A percentile compares a stretch with the other conserved stretches of the same genome.
These are phyloP conservation scores for Coemansia guatemalensis DNA, from an alignment of 192 early-diverging fungal species.

Conservation along the genomic window DNA sequence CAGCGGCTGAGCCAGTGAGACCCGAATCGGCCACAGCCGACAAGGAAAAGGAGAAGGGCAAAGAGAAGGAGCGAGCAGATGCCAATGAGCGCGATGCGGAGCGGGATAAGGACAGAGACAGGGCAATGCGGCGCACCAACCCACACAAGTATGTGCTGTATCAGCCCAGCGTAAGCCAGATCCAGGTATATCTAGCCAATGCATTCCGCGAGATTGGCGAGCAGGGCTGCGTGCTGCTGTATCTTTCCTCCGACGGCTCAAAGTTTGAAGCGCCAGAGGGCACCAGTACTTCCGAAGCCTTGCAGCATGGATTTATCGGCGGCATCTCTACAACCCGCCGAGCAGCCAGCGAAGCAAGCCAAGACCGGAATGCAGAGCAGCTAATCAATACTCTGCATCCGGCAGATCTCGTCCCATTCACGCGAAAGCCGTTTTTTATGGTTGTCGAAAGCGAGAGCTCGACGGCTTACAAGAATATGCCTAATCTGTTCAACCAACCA, in stretches of 20 bases:
- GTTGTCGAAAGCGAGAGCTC: conserved; percentile 93
- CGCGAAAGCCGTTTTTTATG: conserved; percentile 91
- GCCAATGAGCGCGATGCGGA: conserved; percentile 8
- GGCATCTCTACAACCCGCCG: conserved; percentile 51
- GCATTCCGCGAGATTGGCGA: conserved; percentile 90
- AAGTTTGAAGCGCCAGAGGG: not conserved
- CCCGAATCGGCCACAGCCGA: not conserved
- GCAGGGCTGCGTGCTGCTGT: conserved; percentile 82
- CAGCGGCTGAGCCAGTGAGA: not conserved
- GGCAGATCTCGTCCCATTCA: conserved; percentile 88
- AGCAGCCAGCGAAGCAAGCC: conserved; percentile 24
- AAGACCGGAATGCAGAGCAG: conserved; percentile 35
- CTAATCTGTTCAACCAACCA: conserved; percentile 84
- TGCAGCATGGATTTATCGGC: conserved; percentile 38
- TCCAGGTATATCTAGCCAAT: conserved; percentile 88
- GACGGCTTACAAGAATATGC: conserved; percentile 79
- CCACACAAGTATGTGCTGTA: conserved; percentile 96
- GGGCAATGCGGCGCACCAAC: conserved; percentile 54
- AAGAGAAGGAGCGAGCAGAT: conserved; percentile 4
- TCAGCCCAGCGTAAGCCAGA: conserved; percentile 85
- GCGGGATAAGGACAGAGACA: conserved; percentile 22
- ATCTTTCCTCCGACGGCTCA: conserved; percentile 87
- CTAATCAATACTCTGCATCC: conserved; percentile 84
- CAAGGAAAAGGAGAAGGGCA: conserved; percentile 10
- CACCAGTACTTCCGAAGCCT: not conserved